Conservation (phyloP, 176 grass and related monocot species). For the Poa annua region DNA sequence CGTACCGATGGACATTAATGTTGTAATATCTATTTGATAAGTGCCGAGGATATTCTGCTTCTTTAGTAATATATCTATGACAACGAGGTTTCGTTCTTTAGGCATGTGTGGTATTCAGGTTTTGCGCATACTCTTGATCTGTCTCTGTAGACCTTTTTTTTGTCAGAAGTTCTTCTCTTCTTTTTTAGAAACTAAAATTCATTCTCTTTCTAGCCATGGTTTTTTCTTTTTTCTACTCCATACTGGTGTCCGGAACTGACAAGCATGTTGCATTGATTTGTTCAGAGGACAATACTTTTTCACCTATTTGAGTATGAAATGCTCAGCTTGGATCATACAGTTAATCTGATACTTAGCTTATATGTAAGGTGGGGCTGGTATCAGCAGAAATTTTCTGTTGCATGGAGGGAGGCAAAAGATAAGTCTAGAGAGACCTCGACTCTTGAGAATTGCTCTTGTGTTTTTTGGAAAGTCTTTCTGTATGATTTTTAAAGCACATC, state of each 20-base stretch:
- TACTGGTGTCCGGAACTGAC: neutral
- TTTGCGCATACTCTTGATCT: neutral
- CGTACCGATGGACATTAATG: slow-evolving; percentile 12
- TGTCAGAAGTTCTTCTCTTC: neutral
- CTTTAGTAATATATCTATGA: neutral
- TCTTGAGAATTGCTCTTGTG: too few species aligned
- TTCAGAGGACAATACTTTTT: neutral
- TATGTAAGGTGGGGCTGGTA: neutral
- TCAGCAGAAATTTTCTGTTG: neutral
- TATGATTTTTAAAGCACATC: too few species aligned
- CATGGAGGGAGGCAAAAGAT: neutral
- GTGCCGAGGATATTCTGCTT: slow-evolving; percentile 36
- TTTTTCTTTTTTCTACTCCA: neutral
- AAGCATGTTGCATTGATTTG: neutral
- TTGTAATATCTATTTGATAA: slow-evolving; percentile 58
- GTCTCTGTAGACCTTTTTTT: neutral
- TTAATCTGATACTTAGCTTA: neutral
- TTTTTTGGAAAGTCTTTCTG: too few species aligned
- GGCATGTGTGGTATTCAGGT: neutral
- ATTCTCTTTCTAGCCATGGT: neutral
- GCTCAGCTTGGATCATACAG: neutral
- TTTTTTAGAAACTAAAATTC: neutral
- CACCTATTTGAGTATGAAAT: neutral
- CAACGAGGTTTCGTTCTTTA: neutral
- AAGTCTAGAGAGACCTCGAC: too few species aligned